Evolutionary conservation across 495 filamentous ascomycete genomes (phyloP).

Genomic region (Chaetomidium leptoderma): DNA sequence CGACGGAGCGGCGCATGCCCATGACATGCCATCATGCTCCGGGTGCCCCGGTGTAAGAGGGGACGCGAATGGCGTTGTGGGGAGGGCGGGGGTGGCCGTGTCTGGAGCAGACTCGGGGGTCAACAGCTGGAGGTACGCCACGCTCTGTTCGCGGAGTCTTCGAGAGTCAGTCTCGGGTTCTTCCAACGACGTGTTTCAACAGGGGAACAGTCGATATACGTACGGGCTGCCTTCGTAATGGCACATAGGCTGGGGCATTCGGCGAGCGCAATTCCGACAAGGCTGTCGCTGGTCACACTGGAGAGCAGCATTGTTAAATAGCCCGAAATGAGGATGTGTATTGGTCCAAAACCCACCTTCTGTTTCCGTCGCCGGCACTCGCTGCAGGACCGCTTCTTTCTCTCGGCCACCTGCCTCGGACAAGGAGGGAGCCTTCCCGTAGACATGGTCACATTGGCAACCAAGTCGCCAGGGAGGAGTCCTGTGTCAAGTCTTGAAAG

Average conservation of each 20-base stretch:
- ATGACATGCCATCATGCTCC: too few species aligned
- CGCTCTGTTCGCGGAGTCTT: neutral
- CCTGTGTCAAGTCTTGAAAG: too few species aligned
- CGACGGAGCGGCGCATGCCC: too few species aligned
- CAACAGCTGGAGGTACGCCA: too few species aligned
- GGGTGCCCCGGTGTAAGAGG: too few species aligned
- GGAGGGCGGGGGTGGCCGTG: too few species aligned
- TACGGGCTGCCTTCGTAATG: constrained; percentile 15
- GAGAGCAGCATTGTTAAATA: too few species aligned
- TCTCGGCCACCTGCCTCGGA: constrained; percentile 3
- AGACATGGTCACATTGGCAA: too few species aligned
- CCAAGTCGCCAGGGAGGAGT: too few species aligned
- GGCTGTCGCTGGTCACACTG: constrained; percentile 17
- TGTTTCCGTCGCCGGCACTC: constrained; percentile 22
- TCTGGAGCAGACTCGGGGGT: too few species aligned
- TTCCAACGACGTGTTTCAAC: neutral
- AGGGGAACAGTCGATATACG: neutral
- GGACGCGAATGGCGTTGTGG: too few species aligned
- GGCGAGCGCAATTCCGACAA: constrained; percentile 17
- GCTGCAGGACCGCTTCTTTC: constrained; percentile 16
- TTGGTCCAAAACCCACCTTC: neutral
- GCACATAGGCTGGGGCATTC: constrained; percentile 14
- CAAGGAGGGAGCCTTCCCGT: neutral
- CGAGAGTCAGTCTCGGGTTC: neutral
- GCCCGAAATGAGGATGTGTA: neutral